Evolutionary conservation across 1,284 basidiomycete genomes (phyloP), one percentile per base, ranked within the genome.

Genomic region (Cutaneotrichosporon sp.): DNA sequence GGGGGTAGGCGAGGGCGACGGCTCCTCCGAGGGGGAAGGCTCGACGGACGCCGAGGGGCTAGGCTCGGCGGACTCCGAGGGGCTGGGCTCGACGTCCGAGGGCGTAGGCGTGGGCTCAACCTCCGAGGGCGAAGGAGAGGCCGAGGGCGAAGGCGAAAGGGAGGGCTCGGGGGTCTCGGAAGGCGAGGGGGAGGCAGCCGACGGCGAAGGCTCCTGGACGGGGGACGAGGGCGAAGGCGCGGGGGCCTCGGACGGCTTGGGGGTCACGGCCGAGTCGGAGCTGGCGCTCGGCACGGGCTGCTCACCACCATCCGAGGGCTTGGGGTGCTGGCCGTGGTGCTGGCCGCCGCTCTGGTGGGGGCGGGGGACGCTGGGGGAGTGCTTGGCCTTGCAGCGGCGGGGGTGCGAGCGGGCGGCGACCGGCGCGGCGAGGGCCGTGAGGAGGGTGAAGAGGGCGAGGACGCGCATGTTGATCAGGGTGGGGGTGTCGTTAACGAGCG

Each of bases 141-240:
- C 9, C 18, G 27, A 16, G 14, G 57, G 7, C 7, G 38, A 31
- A n/a, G n/a, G n/a, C n/a, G n/a, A n/a, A n/a, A n/a, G n/a, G 33
- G 51, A 27, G 22, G 51, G 24, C 24, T 14, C 33, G 22, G 29
- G 16, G 38, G 72, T 67, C 36, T 73, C 58, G 10, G 74, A 68
- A 69, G 2, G 81, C 70, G 0, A 74, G 45, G 22, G 20, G 8
- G 25, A 22, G 45, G 45, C 36, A 16, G 36, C 22, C 45, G 45
- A 46, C 22, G 45, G 14, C 10, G 22, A 10, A 16, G 45, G 22
- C 22, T 24, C 45, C 22, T 11, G 14, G 65, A 34, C 74, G 64
- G 10, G 75, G 25, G 49, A 13, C 47, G n/a, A 14, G n/a, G 36
- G 13, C 36, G 36, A 16, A 5, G 36, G 10, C 18, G 18, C 38